Evolutionary conservation across 495 filamentous ascomycete genomes (phyloP), one percentile per base, ranked within the genome.

Genomic region (Podospora pseudoanserina): DNA sequence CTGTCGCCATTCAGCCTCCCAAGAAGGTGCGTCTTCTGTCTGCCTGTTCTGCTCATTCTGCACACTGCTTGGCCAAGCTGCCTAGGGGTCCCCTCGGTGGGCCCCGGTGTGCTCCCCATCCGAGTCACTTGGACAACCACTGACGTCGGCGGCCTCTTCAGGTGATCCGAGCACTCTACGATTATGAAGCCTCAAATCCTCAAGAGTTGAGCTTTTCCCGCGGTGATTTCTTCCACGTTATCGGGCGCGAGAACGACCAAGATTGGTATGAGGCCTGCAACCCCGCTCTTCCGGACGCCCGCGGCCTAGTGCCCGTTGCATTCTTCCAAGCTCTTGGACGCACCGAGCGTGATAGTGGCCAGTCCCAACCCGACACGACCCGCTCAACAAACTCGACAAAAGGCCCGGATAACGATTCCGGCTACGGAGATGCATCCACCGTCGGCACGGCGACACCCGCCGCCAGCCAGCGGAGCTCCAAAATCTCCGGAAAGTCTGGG

Each of bases 191-290:
- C 61, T 84, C 89, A 74, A 87, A 85, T 44, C 79, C 85, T 16
- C 89, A 94, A 75, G 92, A 97, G 81, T 84, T 99, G 72, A 89
- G 89, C 70, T 99, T 99, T 79, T 89, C 88, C 72, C 90, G 92
- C 74, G 95, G 95, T 72, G 95, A 99, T 77, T 99, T 98, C 80
- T 96, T 99, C 79, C 94, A 98, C 82, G 96, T 99, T 65, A 94
- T 98, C 78, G 93, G 92, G 75, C 90, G 94, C 74, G 95, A 98
- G 81, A 89, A 97, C 83, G 94, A 98, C 76, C 78, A 79, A 20
- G 92, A 96, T 77, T 99, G 95, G 95, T 99, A 98, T 84, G 95
- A 98, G 82, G 95, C 95, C 19, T 98, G 94, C 83, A 99, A 99
- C 79, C 95, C 95, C 67, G 87, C 93, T 67, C 86, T 96, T 72